Evolutionary conservation across 73 alveolate species (phyloP).

Genomic region (Paramecium sexaurelia): DNA sequence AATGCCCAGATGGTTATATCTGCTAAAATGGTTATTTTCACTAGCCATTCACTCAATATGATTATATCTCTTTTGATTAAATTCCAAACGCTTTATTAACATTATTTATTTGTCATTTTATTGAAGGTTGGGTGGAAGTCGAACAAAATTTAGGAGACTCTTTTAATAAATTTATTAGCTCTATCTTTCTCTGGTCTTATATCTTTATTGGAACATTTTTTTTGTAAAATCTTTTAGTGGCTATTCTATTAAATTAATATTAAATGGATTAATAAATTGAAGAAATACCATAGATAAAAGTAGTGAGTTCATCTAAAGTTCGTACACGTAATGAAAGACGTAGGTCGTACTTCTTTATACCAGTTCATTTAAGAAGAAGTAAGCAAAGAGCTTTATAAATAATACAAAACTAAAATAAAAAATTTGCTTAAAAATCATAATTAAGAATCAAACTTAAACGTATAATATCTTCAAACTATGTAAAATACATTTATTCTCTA

Average conservation of each 20-base stretch:
- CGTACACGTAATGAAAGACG: neutral
- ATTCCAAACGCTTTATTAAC: neutral
- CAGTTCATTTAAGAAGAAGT: neutral
- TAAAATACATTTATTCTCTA: neutral
- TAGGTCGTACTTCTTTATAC: neutral
- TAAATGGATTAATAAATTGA: neutral
- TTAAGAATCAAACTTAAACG: neutral
- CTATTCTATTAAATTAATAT: neutral
- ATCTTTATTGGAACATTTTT: neutral
- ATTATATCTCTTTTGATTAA: neutral
- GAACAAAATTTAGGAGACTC: constrained; percentile 14
- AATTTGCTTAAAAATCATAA: neutral
- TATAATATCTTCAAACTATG: neutral
- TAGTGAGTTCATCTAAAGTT: neutral
- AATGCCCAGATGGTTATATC: neutral
- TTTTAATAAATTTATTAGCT: neutral
- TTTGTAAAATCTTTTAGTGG: constrained; percentile 5
- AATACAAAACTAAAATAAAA: neutral
- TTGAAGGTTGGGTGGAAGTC: neutral
- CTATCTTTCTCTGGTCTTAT: neutral
- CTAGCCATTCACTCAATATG: neutral
- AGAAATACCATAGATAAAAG: neutral
- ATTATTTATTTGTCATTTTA: neutral
- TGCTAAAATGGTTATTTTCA: neutral
- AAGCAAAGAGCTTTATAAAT: neutral